Conservation (phyloP, 495 filamentous ascomycete genomes). For the Talaromyces liani region DNA sequence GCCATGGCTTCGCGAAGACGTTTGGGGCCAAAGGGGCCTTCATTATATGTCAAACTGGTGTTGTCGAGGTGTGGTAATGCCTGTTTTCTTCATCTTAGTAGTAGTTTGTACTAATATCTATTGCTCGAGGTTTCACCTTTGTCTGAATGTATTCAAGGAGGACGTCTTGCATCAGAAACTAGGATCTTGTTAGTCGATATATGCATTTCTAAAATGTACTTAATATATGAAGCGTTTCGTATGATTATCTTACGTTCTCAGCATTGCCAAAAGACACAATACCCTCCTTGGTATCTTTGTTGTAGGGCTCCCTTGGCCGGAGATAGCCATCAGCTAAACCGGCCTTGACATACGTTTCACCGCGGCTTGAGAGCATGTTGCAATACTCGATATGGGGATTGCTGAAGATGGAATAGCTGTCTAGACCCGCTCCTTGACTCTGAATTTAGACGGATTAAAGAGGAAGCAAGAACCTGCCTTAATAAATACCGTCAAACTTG, state of each 20-base stretch:
- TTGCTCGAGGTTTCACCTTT: not conserved
- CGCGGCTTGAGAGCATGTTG: slow-evolving; percentile 1
- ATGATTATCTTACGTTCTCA: slow-evolving; percentile 19
- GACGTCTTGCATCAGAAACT: slow-evolving; percentile 27
- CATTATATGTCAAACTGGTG: slow-evolving; percentile 32
- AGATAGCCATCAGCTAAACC: slow-evolving; percentile 4
- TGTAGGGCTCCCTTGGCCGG: not conserved
- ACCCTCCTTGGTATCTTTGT: not conserved
- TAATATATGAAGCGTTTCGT: not conserved
- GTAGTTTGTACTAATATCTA: too few relatives aligned
- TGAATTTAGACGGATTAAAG: not conserved
- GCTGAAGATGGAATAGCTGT: not conserved
- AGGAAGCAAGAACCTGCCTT: not conserved
- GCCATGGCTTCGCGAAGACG: slow-evolving; percentile 34
- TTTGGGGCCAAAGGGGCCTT: slow-evolving; percentile 23
- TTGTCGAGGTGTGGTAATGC: not conserved
- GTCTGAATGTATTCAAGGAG: slow-evolving; percentile 24
- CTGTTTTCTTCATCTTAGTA: not conserved
- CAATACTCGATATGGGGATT: not conserved
- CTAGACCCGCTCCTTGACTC: not conserved
- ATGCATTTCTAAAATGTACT: not conserved
- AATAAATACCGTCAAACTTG: not conserved
- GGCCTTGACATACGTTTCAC: slow-evolving; percentile 2
- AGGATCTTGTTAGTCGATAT: not conserved
- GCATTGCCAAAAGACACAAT: slow-evolving; percentile 13